A percentile compares a stretch with the other conserved stretches of the same genome.
Evolutionary conservation across 805 yeast genomes (phyloP).

Genomic region (Pichia manshurica): DNA sequence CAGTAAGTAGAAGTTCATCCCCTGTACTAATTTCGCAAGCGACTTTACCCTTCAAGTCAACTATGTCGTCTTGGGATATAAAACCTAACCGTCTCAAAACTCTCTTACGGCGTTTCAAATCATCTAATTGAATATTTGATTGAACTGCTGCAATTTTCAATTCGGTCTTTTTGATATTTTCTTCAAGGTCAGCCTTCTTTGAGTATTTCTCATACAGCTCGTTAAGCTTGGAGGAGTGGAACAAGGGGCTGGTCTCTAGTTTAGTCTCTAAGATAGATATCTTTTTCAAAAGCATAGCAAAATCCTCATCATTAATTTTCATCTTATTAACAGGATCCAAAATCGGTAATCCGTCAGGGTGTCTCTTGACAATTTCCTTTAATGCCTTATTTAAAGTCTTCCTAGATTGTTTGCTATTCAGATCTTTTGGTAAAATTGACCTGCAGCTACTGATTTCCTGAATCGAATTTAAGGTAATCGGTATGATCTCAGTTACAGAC

Average conservation of each 20-base stretch:
- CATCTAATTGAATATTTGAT: slow-evolving; percentile 90
- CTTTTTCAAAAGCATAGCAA: slow-evolving; percentile 64
- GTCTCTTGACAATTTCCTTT: slow-evolving; percentile 72
- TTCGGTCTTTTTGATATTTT: slow-evolving; percentile 52
- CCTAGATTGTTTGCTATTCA: slow-evolving; percentile 53
- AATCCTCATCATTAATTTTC: slow-evolving; percentile 74
- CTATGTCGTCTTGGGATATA: slow-evolving; percentile 79
- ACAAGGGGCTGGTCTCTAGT: slow-evolving; percentile 61
- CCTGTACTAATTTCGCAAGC: slow-evolving; percentile 96
- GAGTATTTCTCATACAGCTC: slow-evolving; percentile 62
- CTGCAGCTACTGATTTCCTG: slow-evolving; percentile 73
- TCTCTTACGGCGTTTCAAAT: slow-evolving; percentile 85
- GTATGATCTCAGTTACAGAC: slow-evolving; percentile 69
- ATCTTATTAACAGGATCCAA: slow-evolving; percentile 88
- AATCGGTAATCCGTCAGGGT: slow-evolving; percentile 86
- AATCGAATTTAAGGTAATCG: slow-evolving; percentile 77
- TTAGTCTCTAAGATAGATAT: slow-evolving; percentile 78
- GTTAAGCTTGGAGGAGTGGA: slow-evolving; percentile 52
- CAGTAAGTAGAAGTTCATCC: slow-evolving; percentile 79
- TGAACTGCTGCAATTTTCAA: slow-evolving; percentile 75
- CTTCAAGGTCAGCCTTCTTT: slow-evolving; percentile 55
- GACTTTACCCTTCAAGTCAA: slow-evolving; percentile 85
- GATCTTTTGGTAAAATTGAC: slow-evolving; percentile 69
- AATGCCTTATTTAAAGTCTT: slow-evolving; percentile 65
- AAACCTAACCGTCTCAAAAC: slow-evolving; percentile 90